These are phyloP conservation scores for Tolypocladium amazonense DNA, from an alignment of 2,329 filamentous ascomycete species.

Conservation along the genomic window DNA sequence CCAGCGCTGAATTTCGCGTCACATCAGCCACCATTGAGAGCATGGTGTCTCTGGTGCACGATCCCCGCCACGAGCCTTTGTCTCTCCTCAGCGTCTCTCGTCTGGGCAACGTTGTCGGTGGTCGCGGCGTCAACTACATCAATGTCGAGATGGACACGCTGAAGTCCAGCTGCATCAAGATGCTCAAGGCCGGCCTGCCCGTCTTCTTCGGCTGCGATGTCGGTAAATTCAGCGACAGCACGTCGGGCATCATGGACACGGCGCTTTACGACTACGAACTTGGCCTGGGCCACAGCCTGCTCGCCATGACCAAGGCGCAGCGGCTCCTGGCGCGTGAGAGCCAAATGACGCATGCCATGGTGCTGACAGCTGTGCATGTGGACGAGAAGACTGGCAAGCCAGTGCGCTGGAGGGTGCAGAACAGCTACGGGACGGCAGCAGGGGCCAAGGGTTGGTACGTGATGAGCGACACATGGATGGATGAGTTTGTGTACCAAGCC, in stretches of 20 bases:
- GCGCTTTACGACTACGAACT: conserved; percentile 68
- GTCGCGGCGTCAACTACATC: conserved; percentile 66
- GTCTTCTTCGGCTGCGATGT: conserved; percentile 88
- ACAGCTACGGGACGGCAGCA: conserved; percentile 62
- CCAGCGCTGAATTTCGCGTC: conserved; percentile 46
- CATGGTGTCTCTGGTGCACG: conserved; percentile 76
- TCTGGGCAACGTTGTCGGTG: conserved; percentile 73
- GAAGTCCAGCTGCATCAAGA: conserved; percentile 63
- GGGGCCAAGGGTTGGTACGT: conserved; percentile 81
- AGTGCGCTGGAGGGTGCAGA: conserved; percentile 78
- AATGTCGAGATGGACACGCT: conserved; percentile 68
- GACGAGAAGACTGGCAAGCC: conserved; percentile 50
- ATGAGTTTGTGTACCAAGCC: conserved; percentile 76
- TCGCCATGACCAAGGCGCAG: conserved; percentile 67
- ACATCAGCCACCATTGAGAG: conserved; percentile 50
- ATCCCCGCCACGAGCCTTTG: conserved; percentile 67
- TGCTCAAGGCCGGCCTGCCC: conserved; percentile 68
- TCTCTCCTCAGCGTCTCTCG: conserved; percentile 65
- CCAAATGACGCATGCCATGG: conserved; percentile 89
- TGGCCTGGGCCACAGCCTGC: conserved; percentile 67
- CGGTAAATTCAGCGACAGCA: conserved; percentile 64
- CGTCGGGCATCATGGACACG: conserved; percentile 69
- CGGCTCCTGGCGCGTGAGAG: conserved; percentile 64
- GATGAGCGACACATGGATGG: conserved; percentile 75
- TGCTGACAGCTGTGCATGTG: conserved; percentile 75